Conservation (phyloP, 2,329 filamentous ascomycete species). For the Fusarium proliferatum region DNA sequence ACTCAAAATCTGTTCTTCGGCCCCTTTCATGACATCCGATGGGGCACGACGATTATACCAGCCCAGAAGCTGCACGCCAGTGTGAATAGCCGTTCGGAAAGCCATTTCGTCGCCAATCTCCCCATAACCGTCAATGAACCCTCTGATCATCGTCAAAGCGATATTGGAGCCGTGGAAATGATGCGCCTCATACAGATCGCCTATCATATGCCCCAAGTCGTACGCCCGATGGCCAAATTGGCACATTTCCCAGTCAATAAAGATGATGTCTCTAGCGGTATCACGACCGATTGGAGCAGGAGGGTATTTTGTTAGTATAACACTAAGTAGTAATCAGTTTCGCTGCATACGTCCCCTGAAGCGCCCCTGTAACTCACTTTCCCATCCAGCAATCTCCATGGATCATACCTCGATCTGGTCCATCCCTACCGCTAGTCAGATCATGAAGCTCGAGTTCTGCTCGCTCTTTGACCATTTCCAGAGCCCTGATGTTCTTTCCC, state of each 20-base stretch:
- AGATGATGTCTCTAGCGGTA: not conserved
- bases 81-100: not conserved
- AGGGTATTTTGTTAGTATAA: not conserved
- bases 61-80: not conserved
- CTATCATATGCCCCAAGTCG: not conserved
- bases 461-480: not conserved
- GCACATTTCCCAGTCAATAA: not conserved
- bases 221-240: not conserved
- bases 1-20: not conserved
- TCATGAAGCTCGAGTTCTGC: not conserved
- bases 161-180: not conserved
- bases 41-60: not conserved
- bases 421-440: fast-evolving
- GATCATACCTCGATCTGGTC: not conserved
- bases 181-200: not conserved
- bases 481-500: not conserved
- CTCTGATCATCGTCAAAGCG: not conserved
- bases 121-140: not conserved
- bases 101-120: not conserved
- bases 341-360: fast-evolving
- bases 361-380: not conserved
- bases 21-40: not conserved
- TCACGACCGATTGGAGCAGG: not conserved
- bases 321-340: not conserved
- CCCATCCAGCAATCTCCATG: not conserved